These are phyloP conservation scores for Jamesozyma piceae DNA, from an alignment of 805 yeast genomes.

Conservation along the genomic window DNA sequence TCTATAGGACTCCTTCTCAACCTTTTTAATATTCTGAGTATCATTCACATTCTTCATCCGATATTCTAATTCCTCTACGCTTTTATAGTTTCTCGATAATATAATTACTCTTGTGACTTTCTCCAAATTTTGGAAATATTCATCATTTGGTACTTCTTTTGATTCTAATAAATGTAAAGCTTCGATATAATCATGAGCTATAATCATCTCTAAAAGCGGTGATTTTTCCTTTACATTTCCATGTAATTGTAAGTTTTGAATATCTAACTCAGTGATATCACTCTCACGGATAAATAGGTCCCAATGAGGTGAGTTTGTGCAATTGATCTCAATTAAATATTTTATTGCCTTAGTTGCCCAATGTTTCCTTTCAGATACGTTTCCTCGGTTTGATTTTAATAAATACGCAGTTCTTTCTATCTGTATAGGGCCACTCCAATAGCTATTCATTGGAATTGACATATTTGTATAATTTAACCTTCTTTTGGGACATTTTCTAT, in stretches of 20 bases:
- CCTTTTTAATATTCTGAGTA: neutral
- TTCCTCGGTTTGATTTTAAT: conserved; percentile 5
- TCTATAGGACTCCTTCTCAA: conserved; percentile 11
- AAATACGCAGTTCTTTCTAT: conserved; percentile 15
- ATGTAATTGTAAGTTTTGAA: neutral
- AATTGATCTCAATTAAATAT: conserved; percentile 8
- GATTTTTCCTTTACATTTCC: neutral
- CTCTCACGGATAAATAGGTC: conserved; percentile 5
- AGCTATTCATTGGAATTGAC: neutral
- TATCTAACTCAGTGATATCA: neutral
- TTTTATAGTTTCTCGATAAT: conserved; percentile 13
- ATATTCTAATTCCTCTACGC: conserved; percentile 20
- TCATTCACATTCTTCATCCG: conserved; percentile 8
- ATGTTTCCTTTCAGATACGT: conserved; percentile 6
- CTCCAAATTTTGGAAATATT: conserved; percentile 15
- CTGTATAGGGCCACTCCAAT: conserved; percentile 7
- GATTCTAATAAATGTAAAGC: conserved; percentile 18
- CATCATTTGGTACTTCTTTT: conserved; percentile 1
- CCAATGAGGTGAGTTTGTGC: conserved; percentile 14
- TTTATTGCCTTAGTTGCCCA: conserved; percentile 11
- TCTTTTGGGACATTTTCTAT: no score
- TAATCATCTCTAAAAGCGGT: conserved; percentile 6
- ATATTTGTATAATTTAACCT: neutral
- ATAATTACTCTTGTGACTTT: conserved; percentile 11
- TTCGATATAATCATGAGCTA: conserved; percentile 18